Percentiles rank a stretch among this genome's conserved stretches.
Evolutionary conservation across 768 basidiomycete genomes (phyloP).

Genomic region (Astraeus odoratus): DNA sequence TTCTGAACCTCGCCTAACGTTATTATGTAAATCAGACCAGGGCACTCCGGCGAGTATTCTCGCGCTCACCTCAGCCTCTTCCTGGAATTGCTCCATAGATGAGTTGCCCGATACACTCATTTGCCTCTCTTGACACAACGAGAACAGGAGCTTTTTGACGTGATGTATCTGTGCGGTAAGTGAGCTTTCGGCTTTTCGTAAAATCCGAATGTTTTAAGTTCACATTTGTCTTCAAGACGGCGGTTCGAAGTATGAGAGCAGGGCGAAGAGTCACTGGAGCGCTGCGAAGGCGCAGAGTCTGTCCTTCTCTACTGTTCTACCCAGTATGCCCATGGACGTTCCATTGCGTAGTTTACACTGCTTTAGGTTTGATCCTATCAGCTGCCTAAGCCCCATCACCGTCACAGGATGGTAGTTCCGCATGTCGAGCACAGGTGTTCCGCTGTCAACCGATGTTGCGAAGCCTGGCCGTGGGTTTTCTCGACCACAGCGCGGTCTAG

Average conservation of each 20-base stretch:
- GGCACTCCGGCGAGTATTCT: neutral
- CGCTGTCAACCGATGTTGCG: neutral
- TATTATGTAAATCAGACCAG: neutral
- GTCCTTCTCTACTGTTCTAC: neutral
- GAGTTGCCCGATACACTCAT: neutral
- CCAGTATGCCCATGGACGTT: neutral
- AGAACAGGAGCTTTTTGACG: neutral
- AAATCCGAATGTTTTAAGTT: neutral
- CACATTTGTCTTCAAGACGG: neutral
- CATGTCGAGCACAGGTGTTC: neutral
- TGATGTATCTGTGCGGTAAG: neutral
- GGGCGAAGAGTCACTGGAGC: neutral
- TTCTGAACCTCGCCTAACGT: neutral
- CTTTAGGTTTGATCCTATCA: neutral
- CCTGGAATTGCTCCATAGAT: neutral
- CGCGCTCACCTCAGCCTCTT: neutral
- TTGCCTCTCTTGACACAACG: neutral
- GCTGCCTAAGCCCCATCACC: neutral
- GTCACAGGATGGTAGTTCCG: neutral
- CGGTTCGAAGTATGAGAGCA: neutral
- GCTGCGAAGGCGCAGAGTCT: neutral
- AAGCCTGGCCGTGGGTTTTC: neutral
- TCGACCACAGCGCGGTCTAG: neutral
- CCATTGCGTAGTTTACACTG: neutral
- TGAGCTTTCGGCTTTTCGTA: neutral